Percentiles rank a stretch among this genome's conserved stretches.
Evolutionary conservation across 176 grass and related monocot species (phyloP).

Genomic region (Olyra latifolia): DNA sequence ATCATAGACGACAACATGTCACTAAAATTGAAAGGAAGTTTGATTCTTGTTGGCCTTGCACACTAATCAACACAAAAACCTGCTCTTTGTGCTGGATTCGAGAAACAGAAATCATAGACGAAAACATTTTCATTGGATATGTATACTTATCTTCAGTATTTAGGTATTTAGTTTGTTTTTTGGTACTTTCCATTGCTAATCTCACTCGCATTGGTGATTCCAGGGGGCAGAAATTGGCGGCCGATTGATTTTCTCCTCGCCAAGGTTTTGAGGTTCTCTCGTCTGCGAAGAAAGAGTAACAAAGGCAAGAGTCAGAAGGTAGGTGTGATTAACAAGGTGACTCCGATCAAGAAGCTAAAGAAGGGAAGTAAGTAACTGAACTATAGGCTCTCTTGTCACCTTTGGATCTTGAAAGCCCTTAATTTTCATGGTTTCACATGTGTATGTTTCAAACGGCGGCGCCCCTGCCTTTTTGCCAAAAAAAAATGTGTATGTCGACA

Average conservation of each 20-base stretch:
- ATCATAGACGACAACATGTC: no score
- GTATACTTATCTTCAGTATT: not conserved
- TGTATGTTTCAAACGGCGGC: no score
- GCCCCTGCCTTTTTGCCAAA: no score
- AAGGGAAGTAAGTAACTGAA: not conserved
- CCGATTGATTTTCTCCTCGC: not conserved
- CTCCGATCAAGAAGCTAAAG: not conserved
- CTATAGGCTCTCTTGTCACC: not conserved
- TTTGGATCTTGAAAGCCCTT: not conserved
- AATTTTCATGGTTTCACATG: no score
- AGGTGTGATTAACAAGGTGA: not conserved
- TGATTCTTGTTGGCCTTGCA: no score
- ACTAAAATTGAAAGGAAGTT: no score
- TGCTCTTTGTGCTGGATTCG: no score
- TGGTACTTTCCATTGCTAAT: not conserved
- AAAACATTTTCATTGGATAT: constrained; percentile 3
- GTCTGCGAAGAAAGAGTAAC: not conserved
- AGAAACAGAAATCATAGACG: no score
- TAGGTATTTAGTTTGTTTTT: not conserved
- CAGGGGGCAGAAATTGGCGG: not conserved
- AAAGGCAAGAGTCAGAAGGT: not conserved
- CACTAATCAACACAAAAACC: no score
- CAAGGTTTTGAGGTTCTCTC: not conserved
- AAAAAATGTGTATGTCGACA: not conserved
- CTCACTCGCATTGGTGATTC: not conserved